These are phyloP conservation scores for Crucibulum laeve DNA, from an alignment of 768 basidiomycete genomes.

Conservation along the genomic window DNA sequence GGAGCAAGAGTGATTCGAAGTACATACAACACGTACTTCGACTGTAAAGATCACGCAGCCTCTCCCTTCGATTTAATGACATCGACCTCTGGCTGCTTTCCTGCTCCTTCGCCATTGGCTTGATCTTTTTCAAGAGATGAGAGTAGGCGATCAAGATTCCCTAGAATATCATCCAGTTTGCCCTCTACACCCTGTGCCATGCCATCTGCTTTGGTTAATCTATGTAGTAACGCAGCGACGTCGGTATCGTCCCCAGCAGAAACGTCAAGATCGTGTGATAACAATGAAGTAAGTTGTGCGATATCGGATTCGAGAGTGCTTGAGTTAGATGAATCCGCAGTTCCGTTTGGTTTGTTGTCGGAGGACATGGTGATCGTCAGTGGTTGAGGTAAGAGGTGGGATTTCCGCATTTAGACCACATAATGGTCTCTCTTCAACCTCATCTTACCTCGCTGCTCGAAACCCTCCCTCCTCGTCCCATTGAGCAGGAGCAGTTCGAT, in stretches of 20 bases:
- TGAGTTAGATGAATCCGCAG: neutral
- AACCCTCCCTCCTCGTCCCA: constrained; percentile 47
- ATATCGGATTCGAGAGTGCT: constrained; percentile 32
- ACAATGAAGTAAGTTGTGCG: constrained; percentile 16
- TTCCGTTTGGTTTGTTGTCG: constrained; percentile 8
- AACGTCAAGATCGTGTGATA: constrained; percentile 31
- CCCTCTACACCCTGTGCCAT: constrained; percentile 60
- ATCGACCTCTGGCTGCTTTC: neutral
- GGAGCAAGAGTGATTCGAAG: too few species aligned
- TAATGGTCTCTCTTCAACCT: constrained; percentile 50
- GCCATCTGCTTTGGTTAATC: constrained; percentile 52
- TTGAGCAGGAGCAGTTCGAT: constrained; percentile 42
- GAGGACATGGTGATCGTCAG: constrained; percentile 5
- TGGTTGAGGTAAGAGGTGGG: constrained; percentile 6
- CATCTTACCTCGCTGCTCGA: constrained; percentile 46
- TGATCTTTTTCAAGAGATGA: constrained; percentile 32
- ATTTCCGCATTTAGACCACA: constrained; percentile 17
- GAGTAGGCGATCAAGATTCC: constrained; percentile 52
- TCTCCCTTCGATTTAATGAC: neutral
- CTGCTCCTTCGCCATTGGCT: constrained; percentile 1
- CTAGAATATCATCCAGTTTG: constrained; percentile 58
- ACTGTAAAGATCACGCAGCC: too few species aligned
- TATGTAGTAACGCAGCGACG: constrained; percentile 47
- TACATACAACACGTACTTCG: too few species aligned
- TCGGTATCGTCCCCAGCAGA: neutral